Evolutionary conservation across 768 basidiomycete species (phyloP).

Genomic region (Cystobasidium tubakii): DNA sequence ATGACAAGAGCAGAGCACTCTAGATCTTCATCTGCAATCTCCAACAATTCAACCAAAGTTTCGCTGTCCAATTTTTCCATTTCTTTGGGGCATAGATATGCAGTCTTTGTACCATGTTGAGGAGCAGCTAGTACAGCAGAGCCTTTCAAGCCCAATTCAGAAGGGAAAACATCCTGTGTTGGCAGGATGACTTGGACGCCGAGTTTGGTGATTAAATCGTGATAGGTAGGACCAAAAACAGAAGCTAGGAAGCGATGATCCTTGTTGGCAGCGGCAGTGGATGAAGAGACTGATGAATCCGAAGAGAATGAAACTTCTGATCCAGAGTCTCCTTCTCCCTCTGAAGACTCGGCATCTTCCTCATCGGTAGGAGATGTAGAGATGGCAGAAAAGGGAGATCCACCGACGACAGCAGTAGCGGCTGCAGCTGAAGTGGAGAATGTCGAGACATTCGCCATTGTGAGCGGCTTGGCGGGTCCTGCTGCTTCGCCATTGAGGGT

Average conservation of each 20-base stretch:
- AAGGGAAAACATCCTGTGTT: not conserved
- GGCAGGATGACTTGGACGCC: slow-evolving; percentile 52
- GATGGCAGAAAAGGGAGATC: slow-evolving; percentile 35
- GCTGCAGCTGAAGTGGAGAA: slow-evolving; percentile 3
- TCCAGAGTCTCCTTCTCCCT: slow-evolving; percentile 10
- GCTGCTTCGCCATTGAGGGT: not conserved
- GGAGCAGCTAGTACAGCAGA: slow-evolving; percentile 72
- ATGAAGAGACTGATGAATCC: slow-evolving; percentile 17
- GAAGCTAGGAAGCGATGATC: slow-evolving; percentile 15
- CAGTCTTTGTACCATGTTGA: slow-evolving; percentile 60
- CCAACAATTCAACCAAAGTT: slow-evolving; percentile 78
- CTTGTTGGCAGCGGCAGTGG: not conserved
- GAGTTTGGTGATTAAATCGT: slow-evolving; percentile 71
- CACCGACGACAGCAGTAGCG: not conserved
- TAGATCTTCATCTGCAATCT: slow-evolving; percentile 77
- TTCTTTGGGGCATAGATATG: slow-evolving; percentile 65
- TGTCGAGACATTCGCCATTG: slow-evolving; percentile 31
- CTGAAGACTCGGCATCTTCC: slow-evolving; percentile 22
- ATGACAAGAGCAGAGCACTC: slow-evolving; percentile 73
- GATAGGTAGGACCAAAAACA: slow-evolving; percentile 53
- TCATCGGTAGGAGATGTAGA: slow-evolving; percentile 29
- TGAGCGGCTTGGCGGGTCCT: slow-evolving; percentile 48
- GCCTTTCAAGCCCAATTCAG: slow-evolving; percentile 46
- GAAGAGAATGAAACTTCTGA: slow-evolving; percentile 27
- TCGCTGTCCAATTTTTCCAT: slow-evolving; percentile 53